Percentiles rank a stretch among this genome's conserved stretches.
phyloP scores from a whole-genome alignment of 345 rosid genomes.

The Hibiscus mutabilis region DNA sequence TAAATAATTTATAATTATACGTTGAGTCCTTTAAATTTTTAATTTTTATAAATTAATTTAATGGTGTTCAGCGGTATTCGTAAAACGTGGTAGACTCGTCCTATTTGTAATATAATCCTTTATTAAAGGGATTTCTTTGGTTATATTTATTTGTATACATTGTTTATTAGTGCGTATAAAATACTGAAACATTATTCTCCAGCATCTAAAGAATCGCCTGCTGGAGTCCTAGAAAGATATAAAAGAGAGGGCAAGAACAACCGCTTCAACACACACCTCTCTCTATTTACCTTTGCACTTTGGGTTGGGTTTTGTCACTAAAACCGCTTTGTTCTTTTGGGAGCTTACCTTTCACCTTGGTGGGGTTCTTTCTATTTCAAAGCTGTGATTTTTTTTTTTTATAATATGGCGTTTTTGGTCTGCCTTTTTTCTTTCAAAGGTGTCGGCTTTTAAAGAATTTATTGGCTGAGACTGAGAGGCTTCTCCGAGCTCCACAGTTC shows the following conservation, averaged over 20 bases:
- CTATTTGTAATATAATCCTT: too few relatives aligned
- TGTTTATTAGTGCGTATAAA: neutral
- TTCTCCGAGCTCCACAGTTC: too few relatives aligned
- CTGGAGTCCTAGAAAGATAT: neutral
- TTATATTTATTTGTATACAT: too few relatives aligned
- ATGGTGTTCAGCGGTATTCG: too few relatives aligned
- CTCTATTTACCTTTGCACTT: neutral
- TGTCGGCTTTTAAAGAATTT: conserved; percentile 20
- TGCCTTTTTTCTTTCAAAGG: neutral
- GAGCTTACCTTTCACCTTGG: neutral
- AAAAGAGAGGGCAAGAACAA: neutral
- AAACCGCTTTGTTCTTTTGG: neutral
- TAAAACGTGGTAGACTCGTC: too few relatives aligned
- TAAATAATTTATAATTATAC: too few relatives aligned
- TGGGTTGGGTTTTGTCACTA: neutral
- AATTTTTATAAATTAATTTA: too few relatives aligned
- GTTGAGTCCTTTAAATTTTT: too few relatives aligned
- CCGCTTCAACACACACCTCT: neutral
- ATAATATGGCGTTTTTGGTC: too few relatives aligned
- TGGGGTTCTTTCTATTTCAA: conserved; percentile 3
- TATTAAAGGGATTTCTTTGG: too few relatives aligned
- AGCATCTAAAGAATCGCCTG: neutral
- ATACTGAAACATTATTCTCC: neutral
- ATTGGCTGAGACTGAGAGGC: neutral
- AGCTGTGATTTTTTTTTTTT: neutral